Base-by-base conservation (phyloP, 2,329 filamentous ascomycete species). In the Penicillium sp. region DNA sequence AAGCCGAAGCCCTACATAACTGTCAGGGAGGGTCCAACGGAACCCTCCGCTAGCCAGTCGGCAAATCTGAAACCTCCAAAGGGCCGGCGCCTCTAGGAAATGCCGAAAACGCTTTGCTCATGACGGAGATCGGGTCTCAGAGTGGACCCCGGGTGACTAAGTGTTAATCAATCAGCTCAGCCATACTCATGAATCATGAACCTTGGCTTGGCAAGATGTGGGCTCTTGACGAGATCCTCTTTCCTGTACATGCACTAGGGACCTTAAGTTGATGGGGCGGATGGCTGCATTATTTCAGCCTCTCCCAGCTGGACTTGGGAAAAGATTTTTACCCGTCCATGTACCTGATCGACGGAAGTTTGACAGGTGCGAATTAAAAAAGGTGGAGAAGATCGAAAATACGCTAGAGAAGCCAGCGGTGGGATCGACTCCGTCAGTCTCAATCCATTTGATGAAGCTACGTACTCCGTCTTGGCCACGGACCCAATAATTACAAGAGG, bases 41-140 rank as follows among this genome's bases (percentile, higher is more conserved):
- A 38, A 34, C 21, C 13, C 44, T 44, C 42, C 52, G 47, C 38
- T 16, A 24, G 42, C 44, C 34, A 48, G 26, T 57, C 60, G 63
- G 62, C 56, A 62, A 57, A 57, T 63, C 56, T 65, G 58, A 66
- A 62, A 62, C 61, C 33, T 50, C 41, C 34, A 42, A 49, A 52
- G 49, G 44, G 54, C 54, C 56, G 53, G 45, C 24, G 57, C 49
- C 57, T 45, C 53, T 36, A 53, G 44, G 53, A 58, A 58, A 53
- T 62, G 57, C 54, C 58, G 53, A 53, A 61, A 60, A 57, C 53
- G 53, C 57, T 58, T 49, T 50, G 52, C 41, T 51, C 43, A n/a
- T 57, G 53, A 56, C 36, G 49, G 52, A 48, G 57, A 58, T 56
- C 56, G 28, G 43, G 56, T 52, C 28, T 42, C 16, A 24, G 38